phyloP scores from a whole-genome alignment of 371 early-diverging fungal genomes.

The Apophysomyces ossiformis region DNA sequence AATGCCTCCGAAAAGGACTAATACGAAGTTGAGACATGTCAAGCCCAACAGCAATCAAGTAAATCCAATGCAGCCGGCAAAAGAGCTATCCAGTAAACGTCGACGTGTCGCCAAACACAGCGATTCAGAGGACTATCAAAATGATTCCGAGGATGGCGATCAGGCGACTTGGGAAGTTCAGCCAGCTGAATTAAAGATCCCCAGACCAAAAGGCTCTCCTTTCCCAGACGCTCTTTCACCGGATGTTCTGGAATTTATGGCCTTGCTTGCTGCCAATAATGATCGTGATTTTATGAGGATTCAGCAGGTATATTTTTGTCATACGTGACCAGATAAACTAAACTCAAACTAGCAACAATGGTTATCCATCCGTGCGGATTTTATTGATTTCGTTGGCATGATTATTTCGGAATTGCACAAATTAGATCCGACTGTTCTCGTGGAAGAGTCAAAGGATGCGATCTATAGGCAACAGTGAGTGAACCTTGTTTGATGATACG shows the following conservation, averaged over 20 bases:
- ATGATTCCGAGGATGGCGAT: constrained; percentile 21
- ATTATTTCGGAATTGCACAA: constrained; percentile 46
- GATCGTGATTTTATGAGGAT: constrained; percentile 56
- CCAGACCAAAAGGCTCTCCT: constrained; percentile 51
- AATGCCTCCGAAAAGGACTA: not conserved
- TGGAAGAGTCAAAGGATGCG: constrained; percentile 52
- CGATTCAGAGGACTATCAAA: not conserved
- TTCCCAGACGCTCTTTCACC: constrained; percentile 60
- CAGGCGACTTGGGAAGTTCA: constrained; percentile 26
- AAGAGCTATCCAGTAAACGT: constrained; percentile 11
- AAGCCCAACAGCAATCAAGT: constrained; percentile 20
- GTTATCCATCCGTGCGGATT: constrained; percentile 44
- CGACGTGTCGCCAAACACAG: not conserved
- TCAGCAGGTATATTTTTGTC: constrained; percentile 20
- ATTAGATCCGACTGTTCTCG: constrained; percentile 49
- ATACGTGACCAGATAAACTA: no score
- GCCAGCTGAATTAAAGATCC: constrained; percentile 36
- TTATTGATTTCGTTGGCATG: constrained; percentile 55
- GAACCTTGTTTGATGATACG: not conserved
- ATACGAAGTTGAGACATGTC: not conserved
- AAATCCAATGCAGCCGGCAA: not conserved
- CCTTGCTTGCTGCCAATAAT: constrained; percentile 55
- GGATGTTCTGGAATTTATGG: constrained; percentile 51
- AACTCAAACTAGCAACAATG: constrained; percentile 36
- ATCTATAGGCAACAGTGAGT: constrained; percentile 57